Conservation (phyloP, 768 basidiomycete species). For the Leccinellum rugosiceps region DNA sequence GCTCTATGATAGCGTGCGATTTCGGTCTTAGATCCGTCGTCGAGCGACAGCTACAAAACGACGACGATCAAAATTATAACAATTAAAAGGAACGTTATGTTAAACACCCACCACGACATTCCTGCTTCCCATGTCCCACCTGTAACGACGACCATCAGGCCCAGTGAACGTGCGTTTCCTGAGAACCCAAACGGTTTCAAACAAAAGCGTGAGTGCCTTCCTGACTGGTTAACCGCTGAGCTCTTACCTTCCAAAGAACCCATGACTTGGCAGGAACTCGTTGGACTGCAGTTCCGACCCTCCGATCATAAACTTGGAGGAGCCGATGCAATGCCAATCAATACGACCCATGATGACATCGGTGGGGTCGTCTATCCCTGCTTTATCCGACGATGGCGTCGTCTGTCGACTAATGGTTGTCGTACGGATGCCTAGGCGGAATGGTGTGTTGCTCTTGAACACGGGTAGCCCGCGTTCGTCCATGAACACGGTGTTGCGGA, state of each 20-base stretch:
- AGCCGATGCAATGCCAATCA: slow-evolving; percentile 28
- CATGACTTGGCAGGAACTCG: slow-evolving; percentile 23
- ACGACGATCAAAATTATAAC: not conserved
- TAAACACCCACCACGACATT: slow-evolving; percentile 13
- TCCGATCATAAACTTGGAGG: slow-evolving; percentile 30
- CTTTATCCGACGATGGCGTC: not conserved
- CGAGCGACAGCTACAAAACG: slow-evolving; percentile 13
- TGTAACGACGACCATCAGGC: slow-evolving; percentile 31
- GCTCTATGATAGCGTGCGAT: slow-evolving; percentile 23
- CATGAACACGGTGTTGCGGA: slow-evolving; percentile 28
- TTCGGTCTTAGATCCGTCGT: slow-evolving; percentile 12
- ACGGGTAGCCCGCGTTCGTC: slow-evolving; percentile 25
- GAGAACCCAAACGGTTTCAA: not conserved
- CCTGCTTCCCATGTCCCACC: slow-evolving; percentile 25
- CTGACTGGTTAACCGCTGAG: not conserved
- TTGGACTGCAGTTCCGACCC: slow-evolving; percentile 25
- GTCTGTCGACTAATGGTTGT: slow-evolving; percentile 18
- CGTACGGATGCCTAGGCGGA: slow-evolving; percentile 13
- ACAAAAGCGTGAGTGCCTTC: not conserved
- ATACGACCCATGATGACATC: slow-evolving; percentile 30
- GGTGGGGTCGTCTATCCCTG: slow-evolving; percentile 18
- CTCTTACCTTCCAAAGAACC: slow-evolving; percentile 16
- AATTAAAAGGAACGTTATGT: not conserved
- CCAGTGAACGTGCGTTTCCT: slow-evolving; percentile 32
- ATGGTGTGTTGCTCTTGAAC: slow-evolving; percentile 28